Percentiles rank a stretch among this genome's conserved stretches.
These are phyloP conservation scores for Beauveria brongniartii DNA, from an alignment of 2,329 filamentous ascomycete genomes.

Conservation along the genomic window DNA sequence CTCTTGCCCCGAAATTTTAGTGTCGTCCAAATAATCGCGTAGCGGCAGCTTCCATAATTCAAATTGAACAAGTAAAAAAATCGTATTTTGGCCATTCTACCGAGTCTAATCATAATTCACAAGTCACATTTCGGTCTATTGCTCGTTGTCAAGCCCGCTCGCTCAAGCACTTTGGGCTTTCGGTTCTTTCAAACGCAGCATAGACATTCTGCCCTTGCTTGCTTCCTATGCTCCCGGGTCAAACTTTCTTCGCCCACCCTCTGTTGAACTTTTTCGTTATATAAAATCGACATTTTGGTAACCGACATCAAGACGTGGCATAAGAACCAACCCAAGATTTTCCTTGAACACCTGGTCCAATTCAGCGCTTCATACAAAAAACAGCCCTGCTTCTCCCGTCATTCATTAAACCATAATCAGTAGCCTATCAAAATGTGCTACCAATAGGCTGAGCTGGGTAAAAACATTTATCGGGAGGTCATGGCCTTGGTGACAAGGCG, in stretches of 20 bases:
- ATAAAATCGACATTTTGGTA: slow-evolving; percentile 11
- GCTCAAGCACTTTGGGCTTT: slow-evolving; percentile 18
- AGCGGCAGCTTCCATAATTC: neutral
- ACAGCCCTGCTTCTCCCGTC: neutral
- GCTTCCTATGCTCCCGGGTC: slow-evolving; percentile 3
- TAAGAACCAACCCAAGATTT: slow-evolving; percentile 7
- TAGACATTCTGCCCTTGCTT: slow-evolving; percentile 23
- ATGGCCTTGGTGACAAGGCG: slow-evolving; percentile 97
- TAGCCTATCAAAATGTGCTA: neutral
- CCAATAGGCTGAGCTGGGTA: neutral
- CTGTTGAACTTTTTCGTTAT: slow-evolving; percentile 11
- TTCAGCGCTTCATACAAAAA: slow-evolving; percentile 13
- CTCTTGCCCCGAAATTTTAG: neutral
- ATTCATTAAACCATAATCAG: slow-evolving; percentile 2
- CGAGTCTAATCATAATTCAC: slow-evolving; percentile 29
- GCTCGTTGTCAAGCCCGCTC: slow-evolving; percentile 14
- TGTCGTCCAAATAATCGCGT: neutral
- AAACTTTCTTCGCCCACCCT: neutral
- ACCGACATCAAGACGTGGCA: slow-evolving; percentile 8
- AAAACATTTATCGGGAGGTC: slow-evolving; percentile 67
- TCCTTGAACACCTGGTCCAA: slow-evolving; percentile 12
- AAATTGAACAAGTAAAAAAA: slow-evolving; percentile 16
- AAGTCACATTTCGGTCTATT: slow-evolving; percentile 17
- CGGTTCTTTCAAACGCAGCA: slow-evolving; percentile 18
- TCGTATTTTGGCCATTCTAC: slow-evolving; percentile 29